Evolutionary conservation across 495 filamentous ascomycete genomes (phyloP), one percentile per base, ranked within the genome.

Genomic region (Hypoxylon perforatum): DNA sequence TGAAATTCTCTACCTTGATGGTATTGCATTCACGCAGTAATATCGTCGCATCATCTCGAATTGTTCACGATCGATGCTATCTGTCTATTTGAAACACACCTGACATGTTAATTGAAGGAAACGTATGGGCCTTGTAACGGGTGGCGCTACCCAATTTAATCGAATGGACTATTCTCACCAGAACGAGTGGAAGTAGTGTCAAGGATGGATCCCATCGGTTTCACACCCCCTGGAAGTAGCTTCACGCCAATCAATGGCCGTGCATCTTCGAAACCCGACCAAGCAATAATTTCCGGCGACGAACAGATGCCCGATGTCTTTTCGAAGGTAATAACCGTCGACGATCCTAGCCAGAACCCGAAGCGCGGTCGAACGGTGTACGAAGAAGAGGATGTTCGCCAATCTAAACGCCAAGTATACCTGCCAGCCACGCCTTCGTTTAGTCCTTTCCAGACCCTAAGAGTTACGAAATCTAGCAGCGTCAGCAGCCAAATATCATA

Each of bases 401-500:
- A 14, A 42, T 25, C 36, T 35, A 65, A 45, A 41, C 58, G 44
- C 11, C 46, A 45, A 9, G 12, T 36, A 18, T 33, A 35, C 25
- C 23, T 33, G 18, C 61, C 44, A 17, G 33, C 21, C 2, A 59
- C 56, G 36, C 66, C 56, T 35, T 52, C 61, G 25, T 50, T 42
- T 38, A 50, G 45, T 8, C 57, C 62, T 3, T 67, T 63, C 30
- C 52, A 46, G 25, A 67, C 63, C 4, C 57, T 67, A 7, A 63
- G 47, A 18, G 53, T 57, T 8, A 70, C 67, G 1, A 67, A 67
- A 47, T 55, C 57, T 62, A 45, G 28, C 14, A 4, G 1, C 30
- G 19, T 12, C 36, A 47, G 48, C 25, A 21, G 46, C 10, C 39
- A 11, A 5, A 14, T 23, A 12, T 36, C 39, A 2, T 5, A 49